Conservation (phyloP, 371 early-diverging fungal genomes). For the Mortierella sp. region DNA sequence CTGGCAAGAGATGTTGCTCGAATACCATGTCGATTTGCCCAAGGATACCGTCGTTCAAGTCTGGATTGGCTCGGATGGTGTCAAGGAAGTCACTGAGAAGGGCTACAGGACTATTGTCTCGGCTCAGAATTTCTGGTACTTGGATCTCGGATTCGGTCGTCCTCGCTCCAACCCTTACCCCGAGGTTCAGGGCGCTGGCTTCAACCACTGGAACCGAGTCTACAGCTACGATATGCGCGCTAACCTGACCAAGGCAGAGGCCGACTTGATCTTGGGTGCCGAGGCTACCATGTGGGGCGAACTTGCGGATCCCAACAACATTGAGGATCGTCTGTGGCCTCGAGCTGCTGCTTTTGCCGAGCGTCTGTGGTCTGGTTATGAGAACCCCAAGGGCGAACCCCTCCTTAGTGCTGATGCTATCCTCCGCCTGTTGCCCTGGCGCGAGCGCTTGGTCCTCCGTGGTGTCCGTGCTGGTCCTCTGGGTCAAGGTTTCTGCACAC, state of each 20-base stretch:
- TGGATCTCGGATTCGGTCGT: conserved; percentile 67
- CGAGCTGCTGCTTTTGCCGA: conserved; percentile 79
- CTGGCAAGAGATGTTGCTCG: conserved; percentile 68
- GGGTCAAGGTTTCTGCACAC: conserved; percentile 75
- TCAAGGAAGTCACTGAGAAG: conserved; percentile 57
- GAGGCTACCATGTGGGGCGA: conserved; percentile 80
- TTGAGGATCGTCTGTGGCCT: conserved; percentile 77
- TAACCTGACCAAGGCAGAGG: conserved; percentile 34
- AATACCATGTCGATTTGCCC: conserved; percentile 57
- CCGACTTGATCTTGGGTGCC: conserved; percentile 57
- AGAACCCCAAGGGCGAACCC: conserved; percentile 60
- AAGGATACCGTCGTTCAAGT: conserved; percentile 64
- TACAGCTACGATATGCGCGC: conserved; percentile 73
- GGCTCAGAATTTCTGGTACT: conserved; percentile 68
- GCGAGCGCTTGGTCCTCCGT: conserved; percentile 72
- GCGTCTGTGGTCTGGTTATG: conserved; percentile 76
- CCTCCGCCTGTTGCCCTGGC: conserved; percentile 75
- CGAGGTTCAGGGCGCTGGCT: conserved; percentile 57
- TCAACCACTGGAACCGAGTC: conserved; percentile 82
- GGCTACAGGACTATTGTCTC: conserved; percentile 67
- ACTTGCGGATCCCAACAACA: conserved; percentile 67
- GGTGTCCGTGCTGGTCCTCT: conserved; percentile 75
- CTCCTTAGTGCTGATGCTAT: conserved; percentile 67
- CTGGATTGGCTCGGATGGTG: conserved; percentile 61
- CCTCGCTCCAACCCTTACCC: conserved; percentile 39